Evolutionary conservation across 805 yeast genomes (phyloP), one percentile per base, ranked within the genome.

Genomic region (Scheffersomyces coipomensis): DNA sequence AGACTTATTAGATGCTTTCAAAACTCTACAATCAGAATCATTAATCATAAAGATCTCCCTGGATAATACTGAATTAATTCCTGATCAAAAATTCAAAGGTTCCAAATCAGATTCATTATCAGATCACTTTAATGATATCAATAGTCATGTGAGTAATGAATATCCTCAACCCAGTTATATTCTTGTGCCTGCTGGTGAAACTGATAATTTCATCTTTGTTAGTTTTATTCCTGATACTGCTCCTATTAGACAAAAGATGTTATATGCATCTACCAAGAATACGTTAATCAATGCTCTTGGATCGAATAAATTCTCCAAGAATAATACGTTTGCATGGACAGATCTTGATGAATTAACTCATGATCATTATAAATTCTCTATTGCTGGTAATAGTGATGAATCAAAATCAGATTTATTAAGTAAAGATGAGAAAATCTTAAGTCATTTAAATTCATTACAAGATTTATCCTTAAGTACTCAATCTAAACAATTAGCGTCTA

Each of bases 251-350:
- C 73, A 76, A 40, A 93, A 91, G 60, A 93, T 93, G 97, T 71
- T 93, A 35, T 93, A 90, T 59, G 98, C 98, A 4, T 87, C 97
- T 2, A 82, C 95, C 9, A 88, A 88, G 45, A 84, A 79, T 58
- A 79, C 93, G 1, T 62, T 93, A 26, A 64, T 86, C 40, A 79
- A 85, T 49, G 83, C 84, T 45, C 69, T 91, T 29, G 97, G 97
- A 7, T 75, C 76, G 4, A 75, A 73, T 40, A 63, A 66, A 38
- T 76, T 82, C 58, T 54, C 66, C 29, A 73, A 75, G 39, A 52
- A 45, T 27, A 51, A 60, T 37, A 42, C 55, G 2, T 65, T 73
- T 35, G 55, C 83, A 6, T 68, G 83, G 63, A 81, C 85, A 30
- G 79, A 75, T 23, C 51, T 72, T 29, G 74, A 68, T 7, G 95